phyloP scores from a whole-genome alignment of 2,329 filamentous ascomycete genomes.

The Fusarium newnesense region DNA sequence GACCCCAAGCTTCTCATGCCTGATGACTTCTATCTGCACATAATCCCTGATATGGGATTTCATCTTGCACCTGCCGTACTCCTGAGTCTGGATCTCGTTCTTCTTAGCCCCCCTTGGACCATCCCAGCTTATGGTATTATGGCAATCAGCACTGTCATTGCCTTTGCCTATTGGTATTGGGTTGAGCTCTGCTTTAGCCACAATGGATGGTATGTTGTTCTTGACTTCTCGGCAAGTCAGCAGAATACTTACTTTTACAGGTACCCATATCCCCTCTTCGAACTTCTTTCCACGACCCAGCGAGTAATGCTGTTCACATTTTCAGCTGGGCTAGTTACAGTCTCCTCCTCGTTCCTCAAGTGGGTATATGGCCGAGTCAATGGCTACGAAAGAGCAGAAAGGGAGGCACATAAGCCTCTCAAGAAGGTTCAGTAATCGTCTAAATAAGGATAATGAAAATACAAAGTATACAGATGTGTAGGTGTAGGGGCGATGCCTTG shows the following conservation, averaged over 20 bases:
- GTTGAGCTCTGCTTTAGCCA: constrained; percentile 75
- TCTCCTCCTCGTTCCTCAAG: constrained; percentile 75
- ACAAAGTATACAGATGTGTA: neutral
- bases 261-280: constrained; percentile 91
- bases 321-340: constrained; percentile 77
- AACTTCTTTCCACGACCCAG: constrained; percentile 70
- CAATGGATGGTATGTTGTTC: constrained; percentile 68
- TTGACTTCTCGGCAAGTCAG: too few species aligned
- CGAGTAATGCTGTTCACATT: constrained; percentile 75
- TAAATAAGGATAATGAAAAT: neutral
- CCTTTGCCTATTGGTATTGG: constrained; percentile 80
- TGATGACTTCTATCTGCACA: constrained; percentile 64
- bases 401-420: constrained; percentile 45
- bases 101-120: constrained; percentile 79
- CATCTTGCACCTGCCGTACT: constrained; percentile 74
- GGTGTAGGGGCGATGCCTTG: neutral
- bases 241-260: constrained; percentile 51
- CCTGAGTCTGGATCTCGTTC: constrained; percentile 70
- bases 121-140: constrained; percentile 69
- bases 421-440: constrained; percentile 46
- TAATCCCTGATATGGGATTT: constrained; percentile 70
- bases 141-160: constrained; percentile 66
- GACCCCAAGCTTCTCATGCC: constrained; percentile 64
- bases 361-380: constrained; percentile 76
- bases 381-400: constrained; percentile 57